A percentile compares a stretch with the other conserved stretches of the same genome.
Evolutionary conservation across 169 alveolate species (phyloP).

Genomic region (Plasmodium blacklocki): DNA sequence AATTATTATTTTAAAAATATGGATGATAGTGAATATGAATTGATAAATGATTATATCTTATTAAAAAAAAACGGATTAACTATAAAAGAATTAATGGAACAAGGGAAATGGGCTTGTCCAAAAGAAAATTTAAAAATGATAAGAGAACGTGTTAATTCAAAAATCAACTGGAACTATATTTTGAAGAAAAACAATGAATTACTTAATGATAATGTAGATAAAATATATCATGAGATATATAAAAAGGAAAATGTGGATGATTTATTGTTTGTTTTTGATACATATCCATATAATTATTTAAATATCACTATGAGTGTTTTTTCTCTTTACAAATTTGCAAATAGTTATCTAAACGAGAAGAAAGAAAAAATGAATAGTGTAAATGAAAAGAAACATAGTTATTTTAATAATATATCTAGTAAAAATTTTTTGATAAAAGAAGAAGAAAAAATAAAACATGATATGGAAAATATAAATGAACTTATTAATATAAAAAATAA

Average conservation of each 20-base stretch:
- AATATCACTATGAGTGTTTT: conserved; percentile 73
- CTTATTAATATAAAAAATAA: neutral
- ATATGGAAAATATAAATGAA: neutral
- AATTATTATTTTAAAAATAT: neutral
- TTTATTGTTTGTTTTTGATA: conserved; percentile 51
- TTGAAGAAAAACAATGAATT: conserved; percentile 52
- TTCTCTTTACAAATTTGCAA: conserved; percentile 46
- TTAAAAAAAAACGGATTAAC: conserved; percentile 29
- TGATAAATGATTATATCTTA: conserved; percentile 31
- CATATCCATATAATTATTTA: conserved; percentile 66
- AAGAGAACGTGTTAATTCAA: conserved; percentile 47
- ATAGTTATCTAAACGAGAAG: conserved; percentile 41
- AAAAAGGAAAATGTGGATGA: conserved; percentile 51
- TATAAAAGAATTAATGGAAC: conserved; percentile 53
- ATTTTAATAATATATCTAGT: neutral
- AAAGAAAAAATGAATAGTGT: conserved; percentile 4
- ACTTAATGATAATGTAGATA: conserved; percentile 39
- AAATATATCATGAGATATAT: conserved; percentile 46
- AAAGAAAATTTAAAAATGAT: conserved; percentile 67
- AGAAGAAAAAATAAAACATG: neutral
- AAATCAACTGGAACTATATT: conserved; percentile 65
- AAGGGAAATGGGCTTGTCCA: conserved; percentile 46
- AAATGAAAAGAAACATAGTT: conserved; percentile 5
- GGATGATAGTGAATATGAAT: conserved; percentile 20
- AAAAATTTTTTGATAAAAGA: too few relatives aligned